Percentiles rank a stretch among this genome's conserved stretches.
These are phyloP conservation scores for Blastomyces emzantsi DNA, from an alignment of 2,329 filamentous ascomycete species.

Conservation along the genomic window DNA sequence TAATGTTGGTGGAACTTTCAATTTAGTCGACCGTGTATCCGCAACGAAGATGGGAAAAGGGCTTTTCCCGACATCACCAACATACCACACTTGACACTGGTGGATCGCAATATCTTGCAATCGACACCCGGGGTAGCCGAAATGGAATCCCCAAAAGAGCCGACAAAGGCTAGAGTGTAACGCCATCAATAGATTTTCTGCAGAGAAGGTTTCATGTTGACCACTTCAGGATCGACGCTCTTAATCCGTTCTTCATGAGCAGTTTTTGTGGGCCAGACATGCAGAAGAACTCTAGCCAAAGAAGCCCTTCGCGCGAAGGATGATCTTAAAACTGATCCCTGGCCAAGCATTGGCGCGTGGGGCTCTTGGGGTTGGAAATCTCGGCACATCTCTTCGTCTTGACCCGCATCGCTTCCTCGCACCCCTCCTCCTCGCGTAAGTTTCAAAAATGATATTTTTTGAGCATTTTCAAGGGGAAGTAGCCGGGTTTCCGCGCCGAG, in stretches of 20 bases:
- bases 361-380: not conserved
- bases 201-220: not conserved
- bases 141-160: not conserved
- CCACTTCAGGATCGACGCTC: not conserved
- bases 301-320: not conserved
- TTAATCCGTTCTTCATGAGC: not conserved
- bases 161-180: not conserved
- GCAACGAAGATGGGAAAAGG: not conserved
- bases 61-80: not conserved
- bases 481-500: not conserved
- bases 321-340: constrained; percentile 2
- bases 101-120: not conserved
- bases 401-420: not conserved
- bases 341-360: not conserved
- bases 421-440: not conserved
- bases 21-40: not conserved
- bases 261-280: constrained; percentile 4
- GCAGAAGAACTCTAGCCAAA: not conserved
- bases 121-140: not conserved
- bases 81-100: not conserved
- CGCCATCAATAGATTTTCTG: not conserved
- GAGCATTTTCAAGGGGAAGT: not conserved
- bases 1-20: not conserved
- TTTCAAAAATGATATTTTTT: not conserved
- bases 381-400: not conserved